phyloP scores from a whole-genome alignment of 176 grass and related monocot genomes.

The Olyra latifolia region DNA sequence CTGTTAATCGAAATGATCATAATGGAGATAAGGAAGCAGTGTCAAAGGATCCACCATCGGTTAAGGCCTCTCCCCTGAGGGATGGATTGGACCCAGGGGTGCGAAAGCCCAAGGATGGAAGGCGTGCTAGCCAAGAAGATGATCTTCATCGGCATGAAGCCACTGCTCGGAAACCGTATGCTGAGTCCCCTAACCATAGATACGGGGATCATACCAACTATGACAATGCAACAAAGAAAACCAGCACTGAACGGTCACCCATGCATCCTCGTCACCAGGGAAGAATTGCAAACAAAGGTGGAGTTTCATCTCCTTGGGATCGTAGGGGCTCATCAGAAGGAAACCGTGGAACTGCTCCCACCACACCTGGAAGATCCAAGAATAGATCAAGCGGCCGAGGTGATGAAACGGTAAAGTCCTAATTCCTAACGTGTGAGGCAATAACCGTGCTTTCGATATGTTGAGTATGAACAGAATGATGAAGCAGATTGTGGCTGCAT shows the following conservation, averaged over 20 bases:
- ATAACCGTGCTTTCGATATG: background rate
- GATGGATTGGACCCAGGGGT: constrained; percentile 36
- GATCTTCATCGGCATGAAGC: constrained; percentile 35
- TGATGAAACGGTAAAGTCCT: constrained; percentile 59
- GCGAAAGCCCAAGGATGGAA: constrained; percentile 48
- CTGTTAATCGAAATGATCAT: constrained; percentile 45
- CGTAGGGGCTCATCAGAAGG: constrained; percentile 50
- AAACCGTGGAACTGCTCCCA: constrained; percentile 39
- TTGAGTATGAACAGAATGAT: background rate
- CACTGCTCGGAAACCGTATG: constrained; percentile 26
- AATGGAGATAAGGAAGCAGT: constrained; percentile 39
- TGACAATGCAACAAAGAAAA: constrained; percentile 31
- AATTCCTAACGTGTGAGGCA: background rate
- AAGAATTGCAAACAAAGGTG: constrained; percentile 55
- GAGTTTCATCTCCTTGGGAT: constrained; percentile 55
- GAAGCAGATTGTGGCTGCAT: background rate
- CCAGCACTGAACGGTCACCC: constrained; percentile 44
- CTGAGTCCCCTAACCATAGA: constrained; percentile 45
- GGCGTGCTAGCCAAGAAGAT: constrained; percentile 42
- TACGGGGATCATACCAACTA: constrained; percentile 36
- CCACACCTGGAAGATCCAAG: constrained; percentile 51
- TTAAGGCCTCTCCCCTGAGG: constrained; percentile 38
- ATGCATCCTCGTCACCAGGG: constrained; percentile 53
- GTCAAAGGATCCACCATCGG: constrained; percentile 17
- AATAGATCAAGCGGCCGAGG: constrained; percentile 46